Conservation (phyloP, 2,329 filamentous ascomycete species). For the Sclerotiophoma versabilis region DNA sequence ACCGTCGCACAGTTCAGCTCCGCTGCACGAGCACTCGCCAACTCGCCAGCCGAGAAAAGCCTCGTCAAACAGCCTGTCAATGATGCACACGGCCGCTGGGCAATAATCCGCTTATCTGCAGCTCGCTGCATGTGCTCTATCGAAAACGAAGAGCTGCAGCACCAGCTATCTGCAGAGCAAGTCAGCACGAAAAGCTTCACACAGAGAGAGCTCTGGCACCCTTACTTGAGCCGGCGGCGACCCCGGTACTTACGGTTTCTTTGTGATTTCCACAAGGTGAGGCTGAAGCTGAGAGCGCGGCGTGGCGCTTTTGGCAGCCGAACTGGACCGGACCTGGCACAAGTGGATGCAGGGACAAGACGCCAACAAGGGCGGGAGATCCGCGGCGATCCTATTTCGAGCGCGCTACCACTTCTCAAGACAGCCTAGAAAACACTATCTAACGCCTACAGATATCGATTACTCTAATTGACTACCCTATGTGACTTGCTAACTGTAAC, state of each 20-base stretch:
- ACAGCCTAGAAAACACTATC: conserved; percentile 10
- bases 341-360: conserved; percentile 7
- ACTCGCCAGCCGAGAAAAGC: conserved; percentile 2
- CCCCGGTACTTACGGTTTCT: not conserved
- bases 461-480: not conserved
- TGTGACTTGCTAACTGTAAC: not conserved
- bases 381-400: conserved; percentile 15
- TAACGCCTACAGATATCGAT: conserved; percentile 7
- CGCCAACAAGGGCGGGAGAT: conserved; percentile 1
- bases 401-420: conserved; percentile 3
- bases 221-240: no score
- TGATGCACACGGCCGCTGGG: conserved; percentile 3
- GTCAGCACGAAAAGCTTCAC: not conserved
- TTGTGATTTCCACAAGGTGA: conserved; percentile 4
- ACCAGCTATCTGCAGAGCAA: not conserved
- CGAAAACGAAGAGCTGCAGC: not conserved
- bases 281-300: conserved; percentile 12
- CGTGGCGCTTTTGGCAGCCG: conserved; percentile 11
- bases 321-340: not conserved
- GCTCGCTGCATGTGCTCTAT: not conserved
- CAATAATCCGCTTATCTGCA: conserved; percentile 15
- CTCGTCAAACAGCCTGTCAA: not conserved
- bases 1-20: conserved; percentile 2
- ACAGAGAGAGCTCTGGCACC: no score
- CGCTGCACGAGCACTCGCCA: conserved; percentile 10